Evolutionary conservation across 768 basidiomycete genomes (phyloP).

Genomic region (Lyophyllum decastes): DNA sequence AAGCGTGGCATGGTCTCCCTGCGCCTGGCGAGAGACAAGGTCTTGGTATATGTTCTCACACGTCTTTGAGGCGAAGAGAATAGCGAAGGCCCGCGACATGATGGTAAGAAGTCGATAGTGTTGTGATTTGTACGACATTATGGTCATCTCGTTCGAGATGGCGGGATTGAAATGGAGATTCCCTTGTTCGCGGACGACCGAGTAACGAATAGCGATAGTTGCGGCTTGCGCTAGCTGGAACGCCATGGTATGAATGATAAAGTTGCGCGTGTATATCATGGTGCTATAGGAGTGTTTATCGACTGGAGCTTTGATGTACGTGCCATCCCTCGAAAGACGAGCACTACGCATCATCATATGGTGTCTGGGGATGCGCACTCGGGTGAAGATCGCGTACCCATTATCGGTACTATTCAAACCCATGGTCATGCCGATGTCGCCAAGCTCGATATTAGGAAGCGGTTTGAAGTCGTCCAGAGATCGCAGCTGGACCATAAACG

Average conservation of each 20-base stretch:
- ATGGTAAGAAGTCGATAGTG: conserved; percentile 20
- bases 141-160: conserved; percentile 10
- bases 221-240: conserved; percentile 26
- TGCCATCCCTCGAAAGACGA: conserved; percentile 19
- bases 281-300: conserved; percentile 21
- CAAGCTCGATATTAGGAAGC: conserved; percentile 23
- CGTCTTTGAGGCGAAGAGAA: conserved; percentile 18
- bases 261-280: conserved; percentile 21
- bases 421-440: conserved; percentile 25
- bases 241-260: conserved; percentile 14
- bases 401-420: conserved; percentile 25
- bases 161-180: conserved; percentile 17
- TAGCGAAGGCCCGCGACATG: conserved; percentile 21
- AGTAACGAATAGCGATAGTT: conserved; percentile 26
- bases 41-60: conserved; percentile 16
- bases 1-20: conserved; percentile 13
- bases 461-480: conserved; percentile 22
- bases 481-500: conserved; percentile 27
- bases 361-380: conserved; percentile 22
- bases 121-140: conserved; percentile 25
- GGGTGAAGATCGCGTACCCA: conserved; percentile 25
- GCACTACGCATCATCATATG: conserved; percentile 24
- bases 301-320: conserved; percentile 11
- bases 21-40: conserved; percentile 5
- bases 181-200: conserved; percentile 26